These are phyloP conservation scores for Aspergillus asperescens DNA, from an alignment of 495 filamentous ascomycete genomes.

Conservation along the genomic window DNA sequence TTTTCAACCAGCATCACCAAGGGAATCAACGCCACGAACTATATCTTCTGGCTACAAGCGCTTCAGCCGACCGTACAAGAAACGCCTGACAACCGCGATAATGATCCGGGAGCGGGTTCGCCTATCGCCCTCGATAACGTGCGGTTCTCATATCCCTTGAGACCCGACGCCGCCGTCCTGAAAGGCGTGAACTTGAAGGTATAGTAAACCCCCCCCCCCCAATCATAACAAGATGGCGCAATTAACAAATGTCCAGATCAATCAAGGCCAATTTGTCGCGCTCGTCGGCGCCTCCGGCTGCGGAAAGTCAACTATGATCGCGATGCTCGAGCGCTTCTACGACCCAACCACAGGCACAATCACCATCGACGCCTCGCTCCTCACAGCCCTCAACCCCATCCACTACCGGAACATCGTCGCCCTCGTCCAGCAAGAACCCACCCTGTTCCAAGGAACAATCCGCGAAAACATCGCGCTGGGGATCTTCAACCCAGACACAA, in stretches of 20 bases:
- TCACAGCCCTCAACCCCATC: slow-evolving; percentile 65
- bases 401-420: slow-evolving; percentile 70
- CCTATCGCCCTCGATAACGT: slow-evolving; percentile 71
- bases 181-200: slow-evolving; percentile 67
- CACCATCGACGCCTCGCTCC: slow-evolving; percentile 67
- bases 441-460: slow-evolving; percentile 79
- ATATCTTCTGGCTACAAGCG: slow-evolving; percentile 45
- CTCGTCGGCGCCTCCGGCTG: slow-evolving; percentile 81
- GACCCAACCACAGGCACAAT: slow-evolving; percentile 67
- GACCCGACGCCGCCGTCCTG: slow-evolving; percentile 68
- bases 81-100: slow-evolving; percentile 76
- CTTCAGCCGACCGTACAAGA: slow-evolving; percentile 69
- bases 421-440: slow-evolving; percentile 83
- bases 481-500: slow-evolving; percentile 41
- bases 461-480: slow-evolving; percentile 65
- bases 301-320: slow-evolving; percentile 79
- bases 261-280: slow-evolving; percentile 73
- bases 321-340: slow-evolving; percentile 79
- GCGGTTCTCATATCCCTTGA: slow-evolving; percentile 74
- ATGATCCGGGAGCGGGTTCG: slow-evolving; percentile 61
- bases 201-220: slow-evolving; percentile 4
- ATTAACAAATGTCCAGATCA: background rate
- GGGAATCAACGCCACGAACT: slow-evolving; percentile 2
- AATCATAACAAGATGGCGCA: background rate
- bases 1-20: slow-evolving; percentile 20